These are phyloP conservation scores for Aspergillus fumigatiaffinis DNA, from an alignment of 2,329 filamentous ascomycete species.

Conservation along the genomic window DNA sequence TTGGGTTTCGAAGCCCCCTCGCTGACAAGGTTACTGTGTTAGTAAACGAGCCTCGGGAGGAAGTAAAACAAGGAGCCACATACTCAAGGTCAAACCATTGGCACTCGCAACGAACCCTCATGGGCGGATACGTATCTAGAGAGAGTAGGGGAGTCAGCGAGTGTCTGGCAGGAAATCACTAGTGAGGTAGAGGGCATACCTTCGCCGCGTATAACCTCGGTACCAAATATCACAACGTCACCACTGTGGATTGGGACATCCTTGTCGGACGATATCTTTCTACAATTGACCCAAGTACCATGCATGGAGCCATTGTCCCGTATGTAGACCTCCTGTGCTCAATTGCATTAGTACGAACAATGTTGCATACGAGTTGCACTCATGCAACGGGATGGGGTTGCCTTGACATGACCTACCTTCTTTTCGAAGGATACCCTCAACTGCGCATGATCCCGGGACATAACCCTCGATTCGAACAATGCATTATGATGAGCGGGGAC, in stretches of 20 bases:
- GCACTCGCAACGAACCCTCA: conserved; percentile 28
- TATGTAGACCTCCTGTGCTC: conserved; percentile 43
- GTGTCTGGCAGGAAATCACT: not conserved
- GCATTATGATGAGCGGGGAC: conserved; percentile 36
- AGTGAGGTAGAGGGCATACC: conserved; percentile 27
- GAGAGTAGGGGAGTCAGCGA: not conserved
- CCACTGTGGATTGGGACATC: conserved; percentile 37
- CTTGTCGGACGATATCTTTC: conserved; percentile 35
- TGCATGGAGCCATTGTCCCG: conserved; percentile 59
- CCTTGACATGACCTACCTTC: conserved; percentile 20
- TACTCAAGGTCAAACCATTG: conserved; percentile 26
- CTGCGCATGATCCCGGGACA: conserved; percentile 45
- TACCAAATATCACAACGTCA: conserved; percentile 44
- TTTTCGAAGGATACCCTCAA: conserved; percentile 25
- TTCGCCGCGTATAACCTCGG: conserved; percentile 46
- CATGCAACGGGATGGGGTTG: not conserved
- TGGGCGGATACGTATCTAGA: conserved; percentile 30
- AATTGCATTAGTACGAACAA: not conserved
- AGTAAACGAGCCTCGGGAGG: not conserved
- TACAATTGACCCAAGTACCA: conserved; percentile 55
- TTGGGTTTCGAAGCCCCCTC: not conserved
- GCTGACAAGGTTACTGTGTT: not conserved
- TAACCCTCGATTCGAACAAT: conserved; percentile 46
- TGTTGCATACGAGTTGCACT: not conserved
- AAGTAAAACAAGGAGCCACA: not conserved